Evolutionary conservation across 139 green algal genomes (phyloP).

Genomic region (Coelastrella sp.): DNA sequence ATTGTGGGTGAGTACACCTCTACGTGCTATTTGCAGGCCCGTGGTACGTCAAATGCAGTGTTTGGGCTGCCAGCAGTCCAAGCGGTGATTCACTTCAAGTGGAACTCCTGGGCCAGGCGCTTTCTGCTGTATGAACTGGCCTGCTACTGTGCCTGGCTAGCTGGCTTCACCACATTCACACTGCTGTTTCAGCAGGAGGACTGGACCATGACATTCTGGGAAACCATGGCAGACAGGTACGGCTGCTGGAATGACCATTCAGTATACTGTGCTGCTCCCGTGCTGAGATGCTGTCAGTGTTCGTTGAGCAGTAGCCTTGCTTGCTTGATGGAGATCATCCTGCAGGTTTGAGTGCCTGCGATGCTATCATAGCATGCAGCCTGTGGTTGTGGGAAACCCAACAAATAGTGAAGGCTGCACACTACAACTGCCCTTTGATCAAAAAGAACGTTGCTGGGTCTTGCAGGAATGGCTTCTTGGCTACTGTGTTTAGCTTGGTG

Average conservation of each 20-base stretch:
- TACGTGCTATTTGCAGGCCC: conserved; percentile 13
- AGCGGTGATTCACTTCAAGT: conserved; percentile 52
- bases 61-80: conserved; percentile 67
- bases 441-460: neutral
- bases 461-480: conserved; percentile 24
- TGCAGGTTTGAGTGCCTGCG: neutral
- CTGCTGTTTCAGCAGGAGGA: conserved; percentile 60
- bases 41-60: conserved; percentile 54
- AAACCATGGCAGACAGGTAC: conserved; percentile 37
- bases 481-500: conserved; percentile 6
- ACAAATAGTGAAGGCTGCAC: too few species aligned
- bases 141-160: conserved; percentile 61
- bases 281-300: neutral
- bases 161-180: conserved; percentile 58
- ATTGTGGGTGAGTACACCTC: too few species aligned
- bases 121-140: conserved; percentile 66
- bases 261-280: neutral
- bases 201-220: conserved; percentile 28
- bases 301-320: neutral
- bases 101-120: conserved; percentile 54
- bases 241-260: neutral
- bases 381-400: too few species aligned
- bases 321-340: neutral
- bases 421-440: neutral
- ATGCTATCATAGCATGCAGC: neutral